Percentiles rank a stretch among this genome's conserved stretches.
Evolutionary conservation across 768 basidiomycete genomes (phyloP).

Genomic region (Thelephora ganbajun): DNA sequence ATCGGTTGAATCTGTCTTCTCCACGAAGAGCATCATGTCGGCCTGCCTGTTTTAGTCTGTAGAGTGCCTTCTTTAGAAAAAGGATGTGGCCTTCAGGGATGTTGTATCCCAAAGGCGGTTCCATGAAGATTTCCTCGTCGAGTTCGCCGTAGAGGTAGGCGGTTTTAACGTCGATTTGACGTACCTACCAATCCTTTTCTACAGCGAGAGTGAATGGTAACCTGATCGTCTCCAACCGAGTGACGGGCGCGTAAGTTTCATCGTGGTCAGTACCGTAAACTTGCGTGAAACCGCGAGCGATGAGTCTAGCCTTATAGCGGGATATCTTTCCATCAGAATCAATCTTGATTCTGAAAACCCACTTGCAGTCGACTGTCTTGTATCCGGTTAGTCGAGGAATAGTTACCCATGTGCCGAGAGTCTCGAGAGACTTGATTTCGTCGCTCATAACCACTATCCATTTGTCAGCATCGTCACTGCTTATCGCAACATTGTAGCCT

Average conservation of each 20-base stretch:
- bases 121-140: slow-evolving; percentile 16
- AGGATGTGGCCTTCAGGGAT: slow-evolving; percentile 6
- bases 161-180: slow-evolving; percentile 14
- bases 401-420: slow-evolving; percentile 10
- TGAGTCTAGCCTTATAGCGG: slow-evolving; percentile 23
- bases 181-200: slow-evolving; percentile 12
- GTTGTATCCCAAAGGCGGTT: slow-evolving; percentile 7
- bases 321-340: slow-evolving; percentile 15
- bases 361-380: slow-evolving; percentile 16
- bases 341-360: slow-evolving; percentile 21
- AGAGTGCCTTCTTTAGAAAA: slow-evolving; percentile 10
- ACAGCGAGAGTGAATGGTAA: slow-evolving; percentile 13
- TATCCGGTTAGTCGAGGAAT: slow-evolving; percentile 10
- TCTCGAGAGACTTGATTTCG: slow-evolving; percentile 3
- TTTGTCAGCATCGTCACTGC: background rate
- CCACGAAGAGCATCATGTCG: background rate
- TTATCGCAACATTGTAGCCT: slow-evolving; percentile 13
- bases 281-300: slow-evolving; percentile 25
- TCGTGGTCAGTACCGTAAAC: slow-evolving; percentile 20
- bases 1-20: too few relatives aligned
- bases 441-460: background rate
- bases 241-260: slow-evolving; percentile 16
- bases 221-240: slow-evolving; percentile 8
- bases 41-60: slow-evolving; percentile 16
- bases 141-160: slow-evolving; percentile 17